Conservation (phyloP, 2,329 filamentous ascomycete genomes). For the Nannizziopsis arthrosporioides region DNA sequence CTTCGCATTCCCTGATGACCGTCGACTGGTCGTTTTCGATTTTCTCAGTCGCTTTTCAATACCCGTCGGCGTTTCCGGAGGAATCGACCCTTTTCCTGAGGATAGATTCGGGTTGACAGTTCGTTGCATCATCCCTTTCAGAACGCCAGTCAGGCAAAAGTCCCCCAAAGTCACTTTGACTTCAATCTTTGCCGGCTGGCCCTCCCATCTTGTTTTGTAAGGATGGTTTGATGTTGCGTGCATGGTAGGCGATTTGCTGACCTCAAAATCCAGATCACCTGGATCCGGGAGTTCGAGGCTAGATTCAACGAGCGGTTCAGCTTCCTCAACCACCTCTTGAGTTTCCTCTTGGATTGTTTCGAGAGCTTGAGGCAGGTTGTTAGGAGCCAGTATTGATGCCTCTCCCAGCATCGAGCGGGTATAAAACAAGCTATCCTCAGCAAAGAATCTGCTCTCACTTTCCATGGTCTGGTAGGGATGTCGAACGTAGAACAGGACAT, state of each 20-base stretch:
- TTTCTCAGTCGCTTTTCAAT: conserved; percentile 1
- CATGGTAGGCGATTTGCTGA: conserved; percentile 2
- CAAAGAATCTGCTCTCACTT: background rate
- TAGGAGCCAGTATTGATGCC: background rate
- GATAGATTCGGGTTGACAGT: background rate
- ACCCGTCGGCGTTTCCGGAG: conserved; percentile 8
- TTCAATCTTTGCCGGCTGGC: conserved; percentile 12
- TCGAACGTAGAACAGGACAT: conserved; percentile 11
- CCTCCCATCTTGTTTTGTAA: conserved; percentile 6
- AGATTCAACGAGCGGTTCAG: background rate
- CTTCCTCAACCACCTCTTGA: background rate
- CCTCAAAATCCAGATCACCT: conserved; percentile 1
- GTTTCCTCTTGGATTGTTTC: background rate
- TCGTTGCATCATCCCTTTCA: conserved; percentile 11
- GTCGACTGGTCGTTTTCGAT: background rate
- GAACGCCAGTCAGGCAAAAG: conserved; percentile 10
- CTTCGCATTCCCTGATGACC: background rate
- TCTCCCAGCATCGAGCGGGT: no score
- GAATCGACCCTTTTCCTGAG: background rate
- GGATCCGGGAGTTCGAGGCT: background rate
- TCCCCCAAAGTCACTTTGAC: conserved; percentile 13
- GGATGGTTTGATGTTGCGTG: background rate
- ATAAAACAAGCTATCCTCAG: conserved; percentile 2
- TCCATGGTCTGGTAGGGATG: background rate
- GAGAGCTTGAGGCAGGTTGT: background rate